Percentiles rank a stretch among this genome's conserved stretches.
phyloP scores from a whole-genome alignment of 2,329 filamentous ascomycete species.

The Trichophyton benhamiae region DNA sequence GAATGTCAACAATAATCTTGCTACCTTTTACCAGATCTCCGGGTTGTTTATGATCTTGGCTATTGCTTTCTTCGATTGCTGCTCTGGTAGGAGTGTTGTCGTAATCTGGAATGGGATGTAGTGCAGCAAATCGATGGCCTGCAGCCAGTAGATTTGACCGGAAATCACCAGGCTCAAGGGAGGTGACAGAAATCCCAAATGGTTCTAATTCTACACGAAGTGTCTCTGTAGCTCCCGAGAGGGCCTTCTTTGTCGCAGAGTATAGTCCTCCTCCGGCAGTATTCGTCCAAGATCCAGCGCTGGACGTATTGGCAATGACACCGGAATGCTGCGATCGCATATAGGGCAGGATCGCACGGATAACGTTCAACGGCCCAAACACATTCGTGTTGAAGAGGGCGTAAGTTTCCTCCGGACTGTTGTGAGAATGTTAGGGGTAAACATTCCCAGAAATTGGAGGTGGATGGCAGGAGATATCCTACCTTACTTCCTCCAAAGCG shows the following conservation, averaged over 20 bases:
- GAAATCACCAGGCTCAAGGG: conserved; percentile 15
- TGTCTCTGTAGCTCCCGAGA: conserved; percentile 17
- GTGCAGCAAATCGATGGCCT: conserved; percentile 9
- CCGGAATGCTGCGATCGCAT: conserved; percentile 23
- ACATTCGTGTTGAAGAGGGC: conserved; percentile 28
- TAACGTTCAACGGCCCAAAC: conserved; percentile 28
- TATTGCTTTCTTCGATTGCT: conserved; percentile 18
- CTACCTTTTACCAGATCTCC: conserved; percentile 46
- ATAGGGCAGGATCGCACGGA: conserved; percentile 27
- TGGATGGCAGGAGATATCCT: conserved; percentile 1
- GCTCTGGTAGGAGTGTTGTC: conserved; percentile 10
- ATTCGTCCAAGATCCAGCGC: conserved; percentile 21
- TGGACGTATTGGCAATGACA: conserved; percentile 27
- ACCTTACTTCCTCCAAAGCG: conserved; percentile 20
- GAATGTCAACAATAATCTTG: conserved; percentile 42
- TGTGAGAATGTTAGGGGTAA: conserved; percentile 1
- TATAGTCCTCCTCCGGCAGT: conserved; percentile 23
- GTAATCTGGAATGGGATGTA: conserved; percentile 12
- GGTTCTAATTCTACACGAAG: conserved; percentile 12
- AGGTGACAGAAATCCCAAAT: conserved; percentile 13
- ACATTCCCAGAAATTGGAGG: not conserved
- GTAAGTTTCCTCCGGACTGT: conserved; percentile 15
- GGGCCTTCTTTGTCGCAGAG: conserved; percentile 26
- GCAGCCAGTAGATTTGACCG: conserved; percentile 13
- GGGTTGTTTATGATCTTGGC: conserved; percentile 38